Evolutionary conservation across 176 grass and related monocot genomes (phyloP).

Genomic region (Metroxylon sagu): DNA sequence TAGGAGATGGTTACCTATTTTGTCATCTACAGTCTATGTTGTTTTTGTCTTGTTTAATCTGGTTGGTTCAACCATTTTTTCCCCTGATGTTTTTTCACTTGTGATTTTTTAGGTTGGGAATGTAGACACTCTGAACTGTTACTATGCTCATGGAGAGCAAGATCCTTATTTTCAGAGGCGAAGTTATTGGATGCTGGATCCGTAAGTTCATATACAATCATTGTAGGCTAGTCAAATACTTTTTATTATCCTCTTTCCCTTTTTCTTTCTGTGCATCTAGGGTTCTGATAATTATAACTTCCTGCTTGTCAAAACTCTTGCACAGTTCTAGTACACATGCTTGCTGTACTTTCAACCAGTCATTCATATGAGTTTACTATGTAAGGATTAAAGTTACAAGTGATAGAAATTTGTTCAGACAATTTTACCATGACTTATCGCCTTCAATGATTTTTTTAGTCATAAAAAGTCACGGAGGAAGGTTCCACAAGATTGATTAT

Average conservation of each 20-base stretch:
- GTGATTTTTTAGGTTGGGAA: conserved; percentile 70
- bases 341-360: too few species aligned
- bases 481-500: too few species aligned
- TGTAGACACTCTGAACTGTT: conserved; percentile 86
- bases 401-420: too few species aligned
- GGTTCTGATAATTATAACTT: too few species aligned
- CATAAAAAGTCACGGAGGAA: too few species aligned
- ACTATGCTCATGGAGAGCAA: conserved; percentile 90
- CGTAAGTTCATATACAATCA: conserved; percentile 39
- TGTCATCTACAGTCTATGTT: background rate
- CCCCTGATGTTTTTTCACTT: conserved; percentile 11
- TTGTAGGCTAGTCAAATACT: background rate
- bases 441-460: too few species aligned
- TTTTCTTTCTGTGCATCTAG: background rate
- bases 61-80: conserved; percentile 13
- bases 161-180: conserved; percentile 89
- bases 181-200: conserved; percentile 90
- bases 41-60: background rate
- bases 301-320: too few species aligned
- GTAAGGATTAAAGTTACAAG: too few species aligned
- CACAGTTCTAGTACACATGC: too few species aligned
- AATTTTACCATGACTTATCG: too few species aligned
- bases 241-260: background rate
- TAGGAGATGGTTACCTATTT: too few species aligned
- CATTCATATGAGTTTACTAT: too few species aligned